Evolutionary conservation across 257 asterid species (phyloP).

Genomic region (Nicotiana tomentosiformis): DNA sequence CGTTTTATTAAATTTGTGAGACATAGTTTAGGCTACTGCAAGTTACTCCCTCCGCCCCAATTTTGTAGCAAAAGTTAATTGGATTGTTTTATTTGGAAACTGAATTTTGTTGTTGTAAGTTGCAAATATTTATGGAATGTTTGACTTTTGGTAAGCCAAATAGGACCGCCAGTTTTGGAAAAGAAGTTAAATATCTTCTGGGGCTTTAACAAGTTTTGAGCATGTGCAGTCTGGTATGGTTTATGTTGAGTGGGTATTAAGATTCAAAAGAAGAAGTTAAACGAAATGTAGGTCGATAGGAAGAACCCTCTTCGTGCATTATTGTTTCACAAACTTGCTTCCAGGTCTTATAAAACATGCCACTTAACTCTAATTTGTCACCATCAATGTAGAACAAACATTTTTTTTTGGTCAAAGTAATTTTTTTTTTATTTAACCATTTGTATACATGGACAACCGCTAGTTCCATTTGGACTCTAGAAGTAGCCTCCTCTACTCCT

Average conservation of each 20-base stretch:
- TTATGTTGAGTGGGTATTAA: neutral
- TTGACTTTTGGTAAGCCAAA: neutral
- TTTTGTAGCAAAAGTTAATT: neutral
- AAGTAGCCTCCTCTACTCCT: too few relatives aligned
- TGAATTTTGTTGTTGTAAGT: neutral
- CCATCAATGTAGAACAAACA: neutral
- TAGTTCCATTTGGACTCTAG: too few relatives aligned
- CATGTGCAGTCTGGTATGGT: neutral
- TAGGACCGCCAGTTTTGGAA: neutral
- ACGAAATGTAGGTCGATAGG: neutral
- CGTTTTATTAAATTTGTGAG: neutral
- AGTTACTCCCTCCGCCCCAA: neutral
- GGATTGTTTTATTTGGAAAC: neutral
- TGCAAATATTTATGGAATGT: neutral
- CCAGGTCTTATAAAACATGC: neutral
- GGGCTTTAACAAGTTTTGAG: neutral
- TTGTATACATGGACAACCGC: too few relatives aligned
- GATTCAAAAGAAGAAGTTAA: neutral
- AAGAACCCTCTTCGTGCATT: neutral
- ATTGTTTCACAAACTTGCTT: neutral
- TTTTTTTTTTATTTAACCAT: too few relatives aligned
- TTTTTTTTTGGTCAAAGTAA: neutral
- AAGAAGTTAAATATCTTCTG: neutral
- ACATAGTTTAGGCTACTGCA: neutral
- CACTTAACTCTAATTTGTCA: neutral